phyloP scores from a whole-genome alignment of 305 asterid species.

The Coffea humblotiana region DNA sequence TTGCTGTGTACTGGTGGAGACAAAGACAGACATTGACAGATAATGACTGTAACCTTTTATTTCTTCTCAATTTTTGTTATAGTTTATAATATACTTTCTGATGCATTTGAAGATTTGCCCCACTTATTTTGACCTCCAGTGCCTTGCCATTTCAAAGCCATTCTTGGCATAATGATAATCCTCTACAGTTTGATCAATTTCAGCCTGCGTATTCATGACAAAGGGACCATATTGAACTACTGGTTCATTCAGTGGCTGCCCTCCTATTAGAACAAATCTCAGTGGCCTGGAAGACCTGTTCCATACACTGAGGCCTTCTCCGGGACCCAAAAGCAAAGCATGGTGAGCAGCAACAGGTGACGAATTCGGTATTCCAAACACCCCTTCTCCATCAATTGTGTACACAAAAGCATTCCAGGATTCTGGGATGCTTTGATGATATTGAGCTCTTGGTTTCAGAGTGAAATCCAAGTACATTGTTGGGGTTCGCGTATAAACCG shows the following conservation, averaged over 20 bases:
- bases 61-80: slow-evolving; percentile 5
- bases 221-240: slow-evolving; percentile 91
- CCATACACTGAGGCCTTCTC: slow-evolving; percentile 86
- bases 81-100: not conserved
- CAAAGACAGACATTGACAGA: slow-evolving; percentile 28
- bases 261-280: slow-evolving; percentile 75
- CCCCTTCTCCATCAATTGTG: slow-evolving; percentile 75
- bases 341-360: slow-evolving; percentile 57
- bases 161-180: slow-evolving; percentile 74
- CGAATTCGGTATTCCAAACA: slow-evolving; percentile 47
- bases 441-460: slow-evolving; percentile 47
- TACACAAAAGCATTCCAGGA: slow-evolving; percentile 83
- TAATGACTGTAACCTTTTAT: slow-evolving; percentile 8
- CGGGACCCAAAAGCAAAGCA: slow-evolving; percentile 67
- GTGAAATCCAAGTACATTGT: slow-evolving; percentile 86
- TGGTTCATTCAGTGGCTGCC: slow-evolving; percentile 80
- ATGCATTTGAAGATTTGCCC: not conserved
- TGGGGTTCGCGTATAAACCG: slow-evolving; percentile 83
- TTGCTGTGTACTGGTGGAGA: slow-evolving; percentile 22
- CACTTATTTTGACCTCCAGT: slow-evolving; percentile 61
- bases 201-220: slow-evolving; percentile 93
- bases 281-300: slow-evolving; percentile 52
- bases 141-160: slow-evolving; percentile 84
- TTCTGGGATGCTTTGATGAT: slow-evolving; percentile 63
- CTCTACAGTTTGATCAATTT: slow-evolving; percentile 70